phyloP scores from a whole-genome alignment of 495 filamentous ascomycete genomes.

The Clohesyomyces aquaticus region DNA sequence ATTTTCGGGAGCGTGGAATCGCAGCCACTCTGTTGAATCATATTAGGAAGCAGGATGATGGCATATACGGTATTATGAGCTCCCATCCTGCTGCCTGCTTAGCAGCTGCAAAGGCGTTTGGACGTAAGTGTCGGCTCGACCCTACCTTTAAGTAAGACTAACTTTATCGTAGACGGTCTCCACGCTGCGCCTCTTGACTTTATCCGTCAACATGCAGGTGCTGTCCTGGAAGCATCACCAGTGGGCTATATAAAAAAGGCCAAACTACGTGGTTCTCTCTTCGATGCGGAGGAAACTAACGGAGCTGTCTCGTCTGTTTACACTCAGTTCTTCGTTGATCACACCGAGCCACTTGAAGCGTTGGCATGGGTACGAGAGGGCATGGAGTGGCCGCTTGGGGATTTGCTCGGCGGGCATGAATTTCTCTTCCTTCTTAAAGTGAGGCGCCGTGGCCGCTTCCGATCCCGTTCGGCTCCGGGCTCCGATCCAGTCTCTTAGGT shows the following conservation, averaged over 20 bases:
- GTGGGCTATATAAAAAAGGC: slow-evolving; percentile 46
- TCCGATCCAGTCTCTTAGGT: too few species aligned
- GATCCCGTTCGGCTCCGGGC: too few species aligned
- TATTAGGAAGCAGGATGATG: slow-evolving; percentile 39
- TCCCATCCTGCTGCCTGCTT: slow-evolving; percentile 40
- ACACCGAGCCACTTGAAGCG: slow-evolving; percentile 46
- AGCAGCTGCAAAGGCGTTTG: slow-evolving; percentile 34
- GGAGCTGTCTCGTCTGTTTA: slow-evolving; percentile 44
- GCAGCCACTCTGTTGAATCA: slow-evolving; percentile 43
- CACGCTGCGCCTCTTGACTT: slow-evolving; percentile 37
- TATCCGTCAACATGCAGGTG: slow-evolving; percentile 36
- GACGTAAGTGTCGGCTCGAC: slow-evolving; percentile 23
- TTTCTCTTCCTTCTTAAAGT: slow-evolving; percentile 43
- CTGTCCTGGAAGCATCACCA: slow-evolving; percentile 45
- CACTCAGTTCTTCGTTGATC: slow-evolving; percentile 49
- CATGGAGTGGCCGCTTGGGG: slow-evolving; percentile 48
- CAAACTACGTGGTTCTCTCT: slow-evolving; percentile 43
- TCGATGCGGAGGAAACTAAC: slow-evolving; percentile 35
- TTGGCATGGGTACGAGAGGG: slow-evolving; percentile 40
- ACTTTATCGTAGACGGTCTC: slow-evolving; percentile 21
- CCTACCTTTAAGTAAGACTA: slow-evolving; percentile 16
- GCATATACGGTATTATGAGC: slow-evolving; percentile 46
- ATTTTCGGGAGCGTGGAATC: slow-evolving; percentile 45
- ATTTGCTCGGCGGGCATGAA: slow-evolving; percentile 48
- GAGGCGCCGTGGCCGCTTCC: slow-evolving; percentile 36